A percentile compares a stretch with the other conserved stretches of the same genome.
phyloP scores from a whole-genome alignment of 306 rosid genomes.

The Herpetospermum pedunculosum region DNA sequence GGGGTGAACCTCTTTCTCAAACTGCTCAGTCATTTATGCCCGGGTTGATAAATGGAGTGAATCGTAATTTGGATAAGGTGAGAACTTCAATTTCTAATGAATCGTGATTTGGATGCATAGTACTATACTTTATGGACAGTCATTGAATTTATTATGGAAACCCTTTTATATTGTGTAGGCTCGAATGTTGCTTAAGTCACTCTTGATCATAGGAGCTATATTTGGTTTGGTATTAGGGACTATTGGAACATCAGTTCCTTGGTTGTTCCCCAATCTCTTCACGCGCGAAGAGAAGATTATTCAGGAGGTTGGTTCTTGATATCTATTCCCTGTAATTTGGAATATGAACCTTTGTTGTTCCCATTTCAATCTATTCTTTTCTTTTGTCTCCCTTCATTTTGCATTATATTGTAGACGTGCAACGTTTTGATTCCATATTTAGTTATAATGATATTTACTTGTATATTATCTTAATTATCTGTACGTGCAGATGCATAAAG shows the following conservation, averaged over 20 bases:
- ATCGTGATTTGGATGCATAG: neutral
- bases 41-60: conserved; percentile 54
- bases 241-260: conserved; percentile 65
- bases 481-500: conserved; percentile 67
- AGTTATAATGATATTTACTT: too few species aligned
- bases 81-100: conserved; percentile 11
- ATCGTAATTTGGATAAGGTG: conserved; percentile 63
- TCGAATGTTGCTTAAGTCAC: conserved; percentile 62
- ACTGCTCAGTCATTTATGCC: conserved; percentile 97
- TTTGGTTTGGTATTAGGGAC: conserved; percentile 54
- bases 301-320: conserved; percentile 48
- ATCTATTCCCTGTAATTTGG: conserved; percentile 1
- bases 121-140: neutral
- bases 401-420: neutral
- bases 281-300: conserved; percentile 65
- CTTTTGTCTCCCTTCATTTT: neutral
- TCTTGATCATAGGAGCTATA: conserved; percentile 49
- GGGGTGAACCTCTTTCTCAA: conserved; percentile 98
- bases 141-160: conserved; percentile 15
- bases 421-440: neutral
- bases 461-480: too few species aligned
- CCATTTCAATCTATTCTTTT: neutral
- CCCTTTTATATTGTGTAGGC: conserved; percentile 40
- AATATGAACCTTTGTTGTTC: too few species aligned
- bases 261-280: conserved; percentile 66